phyloP scores from a whole-genome alignment of 2,329 filamentous ascomycete species.

The Ascocoryne sarcoides region DNA sequence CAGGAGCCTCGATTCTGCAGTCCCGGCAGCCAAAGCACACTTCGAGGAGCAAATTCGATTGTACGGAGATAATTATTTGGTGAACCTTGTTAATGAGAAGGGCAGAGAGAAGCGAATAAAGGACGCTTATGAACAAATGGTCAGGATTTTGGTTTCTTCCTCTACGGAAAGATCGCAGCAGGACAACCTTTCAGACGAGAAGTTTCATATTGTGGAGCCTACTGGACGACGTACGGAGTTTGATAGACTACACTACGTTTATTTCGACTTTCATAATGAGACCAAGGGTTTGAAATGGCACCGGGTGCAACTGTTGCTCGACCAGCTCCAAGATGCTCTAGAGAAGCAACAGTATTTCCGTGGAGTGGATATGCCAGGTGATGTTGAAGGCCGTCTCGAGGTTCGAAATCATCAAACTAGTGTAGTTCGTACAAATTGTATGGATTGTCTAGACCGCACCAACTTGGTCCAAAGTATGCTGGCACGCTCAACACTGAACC shows the following conservation, averaged over 20 bases:
- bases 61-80: conserved; percentile 94
- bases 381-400: conserved; percentile 63
- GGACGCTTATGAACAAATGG: conserved; percentile 86
- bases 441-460: conserved; percentile 97
- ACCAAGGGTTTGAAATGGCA: conserved; percentile 94
- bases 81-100: conserved; percentile 95
- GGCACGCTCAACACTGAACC: conserved; percentile 77
- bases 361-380: conserved; percentile 74
- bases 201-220: conserved; percentile 70
- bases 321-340: conserved; percentile 69
- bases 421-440: conserved; percentile 95
- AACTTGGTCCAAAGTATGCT: conserved; percentile 98
- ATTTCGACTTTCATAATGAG: conserved; percentile 98
- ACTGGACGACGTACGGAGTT: conserved; percentile 49
- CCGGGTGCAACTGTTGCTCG: conserved; percentile 76
- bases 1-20: conserved; percentile 70
- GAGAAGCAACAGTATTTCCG: conserved; percentile 84
- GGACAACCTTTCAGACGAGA: conserved; percentile 63
- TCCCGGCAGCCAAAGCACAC: conserved; percentile 72
- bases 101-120: conserved; percentile 86
- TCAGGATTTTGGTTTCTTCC: conserved; percentile 63
- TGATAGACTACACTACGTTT: conserved; percentile 88
- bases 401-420: conserved; percentile 74
- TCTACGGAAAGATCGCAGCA: conserved; percentile 55
- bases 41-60: conserved; percentile 88